These are phyloP conservation scores for Ensete ventricosum DNA, from an alignment of 176 grass and related monocot genomes.

Conservation along the genomic window DNA sequence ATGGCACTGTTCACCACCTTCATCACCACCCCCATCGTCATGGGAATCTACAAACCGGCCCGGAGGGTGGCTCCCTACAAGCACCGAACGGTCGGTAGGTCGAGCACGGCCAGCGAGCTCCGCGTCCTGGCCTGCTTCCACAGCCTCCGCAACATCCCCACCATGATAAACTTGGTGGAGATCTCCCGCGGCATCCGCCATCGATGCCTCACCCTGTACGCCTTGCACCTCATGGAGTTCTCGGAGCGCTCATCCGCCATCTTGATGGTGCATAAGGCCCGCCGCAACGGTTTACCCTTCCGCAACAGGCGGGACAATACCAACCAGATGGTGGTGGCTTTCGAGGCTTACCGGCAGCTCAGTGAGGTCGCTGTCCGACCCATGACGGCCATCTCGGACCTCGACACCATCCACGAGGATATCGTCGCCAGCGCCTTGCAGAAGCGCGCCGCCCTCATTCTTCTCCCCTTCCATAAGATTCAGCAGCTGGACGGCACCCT, in stretches of 20 bases:
- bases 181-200: slow-evolving; percentile 41
- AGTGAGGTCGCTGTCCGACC: slow-evolving; percentile 46
- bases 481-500: slow-evolving; percentile 50
- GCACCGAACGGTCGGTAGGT: background rate
- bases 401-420: slow-evolving; percentile 64
- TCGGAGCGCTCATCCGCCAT: slow-evolving; percentile 67
- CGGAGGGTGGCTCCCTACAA: background rate
- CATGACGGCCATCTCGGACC: slow-evolving; percentile 73
- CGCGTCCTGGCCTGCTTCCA: slow-evolving; percentile 83
- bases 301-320: slow-evolving; percentile 31
- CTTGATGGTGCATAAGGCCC: slow-evolving; percentile 53
- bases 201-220: slow-evolving; percentile 39
- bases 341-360: slow-evolving; percentile 69
- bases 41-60: background rate
- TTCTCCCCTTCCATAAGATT: slow-evolving; percentile 66
- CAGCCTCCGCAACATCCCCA: slow-evolving; percentile 43
- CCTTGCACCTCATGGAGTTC: slow-evolving; percentile 76
- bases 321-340: slow-evolving; percentile 58
- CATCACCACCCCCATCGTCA: background rate
- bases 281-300: slow-evolving; percentile 47
- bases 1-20: background rate
- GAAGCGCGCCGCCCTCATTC: slow-evolving; percentile 47
- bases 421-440: slow-evolving; percentile 39
- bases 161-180: slow-evolving; percentile 70
- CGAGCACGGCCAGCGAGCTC: slow-evolving; percentile 25